A percentile compares a stretch with the other conserved stretches of the same genome.
Evolutionary conservation across 345 rosid species (phyloP).

Genomic region (Heritiera fomes): DNA sequence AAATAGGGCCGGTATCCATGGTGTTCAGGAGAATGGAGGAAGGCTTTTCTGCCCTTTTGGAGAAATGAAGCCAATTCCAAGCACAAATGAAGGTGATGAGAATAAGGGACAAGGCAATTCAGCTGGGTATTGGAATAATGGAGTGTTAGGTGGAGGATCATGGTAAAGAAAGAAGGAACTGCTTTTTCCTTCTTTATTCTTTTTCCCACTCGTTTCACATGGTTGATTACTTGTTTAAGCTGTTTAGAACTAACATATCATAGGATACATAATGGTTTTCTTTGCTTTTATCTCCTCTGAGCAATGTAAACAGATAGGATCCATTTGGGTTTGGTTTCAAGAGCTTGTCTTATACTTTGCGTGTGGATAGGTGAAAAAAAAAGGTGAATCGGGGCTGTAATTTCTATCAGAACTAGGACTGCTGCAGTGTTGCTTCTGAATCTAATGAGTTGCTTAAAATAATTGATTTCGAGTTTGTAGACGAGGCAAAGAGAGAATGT

Average conservation of each 20-base stretch:
- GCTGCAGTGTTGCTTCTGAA: slow-evolving; percentile 16
- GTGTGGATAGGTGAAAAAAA: slow-evolving; percentile 26
- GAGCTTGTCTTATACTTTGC: slow-evolving; percentile 20
- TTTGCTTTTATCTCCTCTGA: slow-evolving; percentile 9
- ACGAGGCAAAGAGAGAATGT: not conserved
- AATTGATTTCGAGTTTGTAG: slow-evolving; percentile 1
- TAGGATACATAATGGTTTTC: slow-evolving; percentile 22
- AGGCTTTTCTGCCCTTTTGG: slow-evolving; percentile 49
- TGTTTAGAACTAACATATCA: slow-evolving; percentile 36
- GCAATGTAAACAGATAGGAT: slow-evolving; percentile 24
- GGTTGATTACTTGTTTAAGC: slow-evolving; percentile 30
- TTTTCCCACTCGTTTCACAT: slow-evolving; percentile 9
- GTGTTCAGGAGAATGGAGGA: slow-evolving; percentile 42
- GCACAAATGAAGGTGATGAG: slow-evolving; percentile 37
- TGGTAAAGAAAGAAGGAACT: slow-evolving; percentile 32
- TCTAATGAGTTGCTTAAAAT: not conserved
- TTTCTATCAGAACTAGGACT: slow-evolving; percentile 22
- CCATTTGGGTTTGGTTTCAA: slow-evolving; percentile 29
- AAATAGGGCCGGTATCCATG: slow-evolving; percentile 30
- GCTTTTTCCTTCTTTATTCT: not conserved
- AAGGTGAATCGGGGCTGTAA: slow-evolving; percentile 23
- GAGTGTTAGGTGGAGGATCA: slow-evolving; percentile 46
- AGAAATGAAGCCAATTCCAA: slow-evolving; percentile 39
- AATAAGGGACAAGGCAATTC: slow-evolving; percentile 47
- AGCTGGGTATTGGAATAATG: slow-evolving; percentile 48